These are phyloP conservation scores for Starmerella apicola DNA, from an alignment of 805 yeast genomes.

Conservation along the genomic window DNA sequence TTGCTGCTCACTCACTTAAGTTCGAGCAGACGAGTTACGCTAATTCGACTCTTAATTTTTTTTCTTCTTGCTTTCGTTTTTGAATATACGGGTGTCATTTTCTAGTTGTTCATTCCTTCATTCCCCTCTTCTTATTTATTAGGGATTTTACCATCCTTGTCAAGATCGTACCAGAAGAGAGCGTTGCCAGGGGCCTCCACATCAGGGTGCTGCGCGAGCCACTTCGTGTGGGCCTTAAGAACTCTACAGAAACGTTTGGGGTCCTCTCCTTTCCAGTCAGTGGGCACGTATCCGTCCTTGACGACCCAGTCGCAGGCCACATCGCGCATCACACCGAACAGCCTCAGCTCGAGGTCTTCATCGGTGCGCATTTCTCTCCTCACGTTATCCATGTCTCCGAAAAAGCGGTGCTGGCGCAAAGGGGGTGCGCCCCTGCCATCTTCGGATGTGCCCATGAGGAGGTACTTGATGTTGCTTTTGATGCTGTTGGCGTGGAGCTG, in stretches of 20 bases:
- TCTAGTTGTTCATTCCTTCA: no score
- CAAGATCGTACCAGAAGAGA: slow-evolving; percentile 8
- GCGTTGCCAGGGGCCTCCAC: background rate
- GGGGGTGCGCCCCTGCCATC: slow-evolving; percentile 15
- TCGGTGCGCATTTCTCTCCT: slow-evolving; percentile 4
- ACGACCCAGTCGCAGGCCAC: slow-evolving; percentile 21
- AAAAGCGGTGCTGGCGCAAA: slow-evolving; percentile 11
- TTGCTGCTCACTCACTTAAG: no score
- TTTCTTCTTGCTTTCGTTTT: no score
- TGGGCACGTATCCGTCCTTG: slow-evolving; percentile 10
- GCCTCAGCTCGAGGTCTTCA: slow-evolving; percentile 16
- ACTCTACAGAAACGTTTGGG: slow-evolving; percentile 12
- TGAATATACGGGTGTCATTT: no score
- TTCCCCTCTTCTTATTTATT: no score
- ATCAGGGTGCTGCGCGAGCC: slow-evolving; percentile 17
- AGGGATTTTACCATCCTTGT: background rate
- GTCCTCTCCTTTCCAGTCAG: slow-evolving; percentile 15
- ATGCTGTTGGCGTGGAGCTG: slow-evolving; percentile 20
- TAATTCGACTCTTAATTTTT: no score
- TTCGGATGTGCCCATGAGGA: slow-evolving; percentile 12
- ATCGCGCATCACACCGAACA: slow-evolving; percentile 12
- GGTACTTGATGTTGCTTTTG: slow-evolving; percentile 18
- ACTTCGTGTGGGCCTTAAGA: slow-evolving; percentile 13
- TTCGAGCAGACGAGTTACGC: no score
- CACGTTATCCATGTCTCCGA: slow-evolving; percentile 14